Evolutionary conservation across 129 eudicot genomes (phyloP).

Genomic region (Flaveria trinervia): DNA sequence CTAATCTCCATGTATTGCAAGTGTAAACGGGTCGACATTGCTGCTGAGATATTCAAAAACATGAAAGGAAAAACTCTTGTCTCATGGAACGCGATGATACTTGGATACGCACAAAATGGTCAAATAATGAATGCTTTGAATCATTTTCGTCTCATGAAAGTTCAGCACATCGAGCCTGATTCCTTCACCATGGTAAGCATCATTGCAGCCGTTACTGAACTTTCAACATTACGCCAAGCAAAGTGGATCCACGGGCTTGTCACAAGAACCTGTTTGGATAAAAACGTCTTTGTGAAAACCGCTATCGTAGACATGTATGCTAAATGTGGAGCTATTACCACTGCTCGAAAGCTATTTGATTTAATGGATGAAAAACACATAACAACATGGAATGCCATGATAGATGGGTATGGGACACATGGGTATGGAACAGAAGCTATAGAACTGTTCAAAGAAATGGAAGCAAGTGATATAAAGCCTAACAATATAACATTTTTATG

Average conservation of each 20-base stretch:
- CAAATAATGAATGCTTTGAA: constrained; percentile 60
- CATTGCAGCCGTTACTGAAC: constrained; percentile 79
- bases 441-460: constrained; percentile 60
- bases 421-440: constrained; percentile 71
- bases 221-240: constrained; percentile 70
- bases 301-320: constrained; percentile 96
- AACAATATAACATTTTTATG: constrained; percentile 75
- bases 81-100: constrained; percentile 91
- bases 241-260: constrained; percentile 92
- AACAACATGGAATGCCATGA: constrained; percentile 96
- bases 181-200: constrained; percentile 86
- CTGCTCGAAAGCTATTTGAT: constrained; percentile 74
- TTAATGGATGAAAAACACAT: constrained; percentile 66
- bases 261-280: constrained; percentile 58
- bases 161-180: constrained; percentile 55
- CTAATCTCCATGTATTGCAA: constrained; percentile 91
- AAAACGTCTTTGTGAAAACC: constrained; percentile 66
- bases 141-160: constrained; percentile 59
- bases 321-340: constrained; percentile 75
- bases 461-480: constrained; percentile 47
- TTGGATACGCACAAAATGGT: constrained; percentile 84
- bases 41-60: constrained; percentile 54
- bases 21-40: constrained; percentile 68
- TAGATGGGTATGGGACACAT: constrained; percentile 95
- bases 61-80: constrained; percentile 58